Evolutionary conservation across 768 basidiomycete genomes (phyloP).

Genomic region (Lyophyllum decastes): DNA sequence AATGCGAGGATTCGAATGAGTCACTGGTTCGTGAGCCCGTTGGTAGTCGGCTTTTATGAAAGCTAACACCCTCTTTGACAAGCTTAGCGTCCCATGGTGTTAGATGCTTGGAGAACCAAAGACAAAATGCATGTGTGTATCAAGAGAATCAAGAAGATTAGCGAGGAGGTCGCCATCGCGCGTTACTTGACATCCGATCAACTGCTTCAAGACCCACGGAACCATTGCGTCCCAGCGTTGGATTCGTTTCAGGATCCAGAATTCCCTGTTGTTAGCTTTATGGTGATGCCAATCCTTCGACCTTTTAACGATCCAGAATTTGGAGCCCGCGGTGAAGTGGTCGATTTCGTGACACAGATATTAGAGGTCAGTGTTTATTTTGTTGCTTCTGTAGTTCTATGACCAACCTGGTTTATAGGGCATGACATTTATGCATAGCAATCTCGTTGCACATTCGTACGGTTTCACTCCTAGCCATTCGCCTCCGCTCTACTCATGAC

Average conservation of each 20-base stretch:
- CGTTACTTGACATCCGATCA: slow-evolving; percentile 10
- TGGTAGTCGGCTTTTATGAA: neutral
- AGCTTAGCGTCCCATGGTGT: slow-evolving; percentile 26
- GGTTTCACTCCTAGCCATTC: neutral
- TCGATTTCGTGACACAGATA: slow-evolving; percentile 34
- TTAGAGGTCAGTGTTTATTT: slow-evolving; percentile 3
- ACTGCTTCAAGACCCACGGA: slow-evolving; percentile 8
- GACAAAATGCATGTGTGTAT: slow-evolving; percentile 30
- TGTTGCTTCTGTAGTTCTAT: neutral
- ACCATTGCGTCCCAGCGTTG: slow-evolving; percentile 19
- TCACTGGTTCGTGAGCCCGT: neutral
- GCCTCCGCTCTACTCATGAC: neutral
- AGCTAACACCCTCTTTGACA: neutral
- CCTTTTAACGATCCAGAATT: slow-evolving; percentile 37
- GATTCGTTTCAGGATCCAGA: slow-evolving; percentile 20
- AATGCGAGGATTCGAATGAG: slow-evolving; percentile 27
- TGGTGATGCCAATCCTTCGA: slow-evolving; percentile 40
- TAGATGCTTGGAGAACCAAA: slow-evolving; percentile 25
- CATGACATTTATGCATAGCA: neutral
- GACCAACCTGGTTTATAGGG: neutral
- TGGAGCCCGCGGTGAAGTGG: slow-evolving; percentile 27
- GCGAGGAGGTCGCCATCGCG: slow-evolving; percentile 24
- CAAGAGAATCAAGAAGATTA: slow-evolving; percentile 23
- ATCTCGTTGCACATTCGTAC: neutral
- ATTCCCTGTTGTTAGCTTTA: slow-evolving; percentile 10